These are phyloP conservation scores for Calendula officinalis DNA, from an alignment of 129 eudicot genomes.

Conservation along the genomic window DNA sequence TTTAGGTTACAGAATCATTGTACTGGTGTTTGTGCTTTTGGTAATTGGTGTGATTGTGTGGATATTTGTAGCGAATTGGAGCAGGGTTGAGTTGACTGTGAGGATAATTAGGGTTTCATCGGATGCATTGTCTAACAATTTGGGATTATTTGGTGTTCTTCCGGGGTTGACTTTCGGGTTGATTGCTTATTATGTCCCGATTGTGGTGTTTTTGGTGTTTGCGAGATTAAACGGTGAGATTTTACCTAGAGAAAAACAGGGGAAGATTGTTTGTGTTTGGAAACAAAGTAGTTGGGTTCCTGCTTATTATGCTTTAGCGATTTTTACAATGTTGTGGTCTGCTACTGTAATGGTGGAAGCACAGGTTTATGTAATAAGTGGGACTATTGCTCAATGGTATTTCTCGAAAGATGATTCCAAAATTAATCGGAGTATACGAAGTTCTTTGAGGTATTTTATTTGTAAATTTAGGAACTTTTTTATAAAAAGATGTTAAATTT, in stretches of 20 bases:
- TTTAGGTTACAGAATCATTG: constrained; percentile 60
- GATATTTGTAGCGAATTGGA: constrained; percentile 83
- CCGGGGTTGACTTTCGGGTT: constrained; percentile 62
- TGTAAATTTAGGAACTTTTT: background rate
- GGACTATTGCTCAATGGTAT: constrained; percentile 96
- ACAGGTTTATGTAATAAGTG: constrained; percentile 82
- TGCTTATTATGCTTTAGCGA: constrained; percentile 77
- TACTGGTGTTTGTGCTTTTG: constrained; percentile 66
- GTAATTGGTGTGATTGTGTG: constrained; percentile 78
- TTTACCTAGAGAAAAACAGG: constrained; percentile 54
- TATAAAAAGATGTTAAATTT: too few relatives aligned
- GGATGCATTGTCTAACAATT: constrained; percentile 62
- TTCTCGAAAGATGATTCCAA: constrained; percentile 67
- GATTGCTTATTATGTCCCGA: constrained; percentile 61
- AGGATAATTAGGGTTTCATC: constrained; percentile 79
- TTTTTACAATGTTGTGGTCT: constrained; percentile 93
- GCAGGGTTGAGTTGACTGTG: constrained; percentile 79
- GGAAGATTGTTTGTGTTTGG: constrained; percentile 69
- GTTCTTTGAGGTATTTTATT: constrained; percentile 58
- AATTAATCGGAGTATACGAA: constrained; percentile 55
- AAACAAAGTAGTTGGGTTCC: constrained; percentile 94
- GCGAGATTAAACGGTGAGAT: constrained; percentile 70
- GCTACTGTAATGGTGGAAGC: constrained; percentile 87
- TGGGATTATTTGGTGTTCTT: constrained; percentile 77
- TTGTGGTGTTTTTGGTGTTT: constrained; percentile 78